phyloP scores from a whole-genome alignment of 371 early-diverging fungal genomes.

The Apophysomyces sp. region DNA sequence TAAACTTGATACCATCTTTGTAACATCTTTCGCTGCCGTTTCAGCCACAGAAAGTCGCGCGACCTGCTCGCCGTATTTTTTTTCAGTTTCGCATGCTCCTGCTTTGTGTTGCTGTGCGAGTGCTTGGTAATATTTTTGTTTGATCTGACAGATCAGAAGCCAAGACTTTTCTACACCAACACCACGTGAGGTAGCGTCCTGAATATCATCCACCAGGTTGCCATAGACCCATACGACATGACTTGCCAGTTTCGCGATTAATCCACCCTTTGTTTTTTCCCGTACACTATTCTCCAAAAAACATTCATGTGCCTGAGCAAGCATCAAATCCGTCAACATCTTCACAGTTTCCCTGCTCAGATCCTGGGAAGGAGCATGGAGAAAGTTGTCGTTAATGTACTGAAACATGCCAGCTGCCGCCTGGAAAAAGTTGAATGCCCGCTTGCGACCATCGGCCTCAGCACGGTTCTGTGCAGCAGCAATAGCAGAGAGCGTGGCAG shows the following conservation, averaged over 20 bases:
- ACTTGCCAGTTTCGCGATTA: slow-evolving; percentile 88
- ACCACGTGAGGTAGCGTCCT: slow-evolving; percentile 51
- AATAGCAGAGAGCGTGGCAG: slow-evolving; percentile 74
- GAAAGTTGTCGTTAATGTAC: slow-evolving; percentile 95
- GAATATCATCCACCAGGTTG: slow-evolving; percentile 63
- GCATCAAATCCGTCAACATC: slow-evolving; percentile 79
- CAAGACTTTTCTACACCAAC: slow-evolving; percentile 69
- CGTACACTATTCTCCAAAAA: slow-evolving; percentile 82
- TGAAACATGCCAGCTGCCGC: slow-evolving; percentile 90
- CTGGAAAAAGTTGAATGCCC: slow-evolving; percentile 87
- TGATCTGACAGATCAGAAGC: slow-evolving; percentile 72
- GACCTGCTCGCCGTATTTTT: slow-evolving; percentile 85
- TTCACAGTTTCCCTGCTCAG: slow-evolving; percentile 87
- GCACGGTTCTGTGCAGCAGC: slow-evolving; percentile 72
- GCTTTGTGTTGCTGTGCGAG: slow-evolving; percentile 84
- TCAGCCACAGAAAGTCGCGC: slow-evolving; percentile 80
- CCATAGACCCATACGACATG: slow-evolving; percentile 82
- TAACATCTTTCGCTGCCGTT: slow-evolving; percentile 79
- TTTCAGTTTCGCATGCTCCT: slow-evolving; percentile 70
- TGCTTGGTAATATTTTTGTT: slow-evolving; percentile 84
- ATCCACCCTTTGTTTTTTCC: slow-evolving; percentile 82
- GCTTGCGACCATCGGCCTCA: slow-evolving; percentile 75
- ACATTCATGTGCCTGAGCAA: slow-evolving; percentile 95
- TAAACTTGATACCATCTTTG: slow-evolving; percentile 68
- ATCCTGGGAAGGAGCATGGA: slow-evolving; percentile 94